A percentile compares a stretch with the other conserved stretches of the same genome.
Conservation (phyloP, 1,139 yeast species). For the Lodderomyces beijingensis region DNA sequence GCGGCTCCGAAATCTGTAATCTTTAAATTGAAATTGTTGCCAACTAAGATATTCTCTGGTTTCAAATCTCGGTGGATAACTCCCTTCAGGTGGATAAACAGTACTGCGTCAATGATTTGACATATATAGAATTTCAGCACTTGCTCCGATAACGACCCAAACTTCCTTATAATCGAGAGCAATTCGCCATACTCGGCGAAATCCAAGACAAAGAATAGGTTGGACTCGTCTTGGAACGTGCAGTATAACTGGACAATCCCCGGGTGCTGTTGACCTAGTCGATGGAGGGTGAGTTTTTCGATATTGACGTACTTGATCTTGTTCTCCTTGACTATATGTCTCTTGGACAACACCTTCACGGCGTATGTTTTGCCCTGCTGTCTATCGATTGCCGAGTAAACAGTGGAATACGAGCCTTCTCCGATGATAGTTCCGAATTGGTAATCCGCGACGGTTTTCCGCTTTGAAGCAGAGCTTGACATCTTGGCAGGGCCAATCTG, state of each 20-base stretch:
- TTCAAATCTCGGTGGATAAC: conserved; percentile 92
- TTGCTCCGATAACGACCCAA: conserved; percentile 74
- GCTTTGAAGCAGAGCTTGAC: conserved; percentile 7
- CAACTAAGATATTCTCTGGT: conserved; percentile 88
- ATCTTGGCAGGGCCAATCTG: no score
- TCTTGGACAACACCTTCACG: conserved; percentile 67
- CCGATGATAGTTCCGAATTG: conserved; percentile 70
- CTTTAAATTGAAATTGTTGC: conserved; percentile 73
- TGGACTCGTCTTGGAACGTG: conserved; percentile 74
- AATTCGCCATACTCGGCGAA: conserved; percentile 81
- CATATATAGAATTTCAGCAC: conserved; percentile 70
- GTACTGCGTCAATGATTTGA: conserved; percentile 84
- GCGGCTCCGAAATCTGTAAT: conserved; percentile 99
- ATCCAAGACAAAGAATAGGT: conserved; percentile 69
- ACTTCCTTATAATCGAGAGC: conserved; percentile 62
- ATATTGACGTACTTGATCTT: conserved; percentile 77
- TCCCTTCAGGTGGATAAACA: conserved; percentile 78
- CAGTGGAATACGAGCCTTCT: conserved; percentile 81
- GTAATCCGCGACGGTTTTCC: conserved; percentile 58
- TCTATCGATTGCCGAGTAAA: conserved; percentile 60
- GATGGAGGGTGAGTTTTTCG: conserved; percentile 69
- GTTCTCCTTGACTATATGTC: conserved; percentile 72
- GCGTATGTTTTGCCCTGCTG: conserved; percentile 60
- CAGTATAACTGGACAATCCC: conserved; percentile 71
- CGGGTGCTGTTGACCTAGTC: conserved; percentile 60